A percentile compares a stretch with the other conserved stretches of the same genome.
Conservation (phyloP, 2,329 filamentous ascomycete species). For the Immersiporthe knoxdaviesiana region DNA sequence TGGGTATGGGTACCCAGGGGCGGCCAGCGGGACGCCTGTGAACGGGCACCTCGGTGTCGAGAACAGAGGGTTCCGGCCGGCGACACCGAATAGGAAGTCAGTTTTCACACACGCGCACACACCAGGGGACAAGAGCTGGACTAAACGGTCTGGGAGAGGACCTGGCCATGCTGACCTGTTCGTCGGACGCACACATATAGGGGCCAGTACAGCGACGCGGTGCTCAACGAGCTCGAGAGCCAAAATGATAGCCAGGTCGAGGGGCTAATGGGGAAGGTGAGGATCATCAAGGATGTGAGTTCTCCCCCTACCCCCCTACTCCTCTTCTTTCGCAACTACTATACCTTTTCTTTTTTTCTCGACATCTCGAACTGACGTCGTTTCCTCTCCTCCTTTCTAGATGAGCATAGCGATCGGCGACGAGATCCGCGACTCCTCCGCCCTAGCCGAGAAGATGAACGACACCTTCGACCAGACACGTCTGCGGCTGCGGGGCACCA, state of each 20-base stretch:
- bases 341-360: conserved; percentile 17
- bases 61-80: conserved; percentile 58
- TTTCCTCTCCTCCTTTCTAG: conserved; percentile 47
- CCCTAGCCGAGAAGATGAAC: conserved; percentile 93
- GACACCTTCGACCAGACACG: conserved; percentile 88
- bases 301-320: conserved; percentile 18
- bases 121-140: not conserved
- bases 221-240: conserved; percentile 90
- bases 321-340: not conserved
- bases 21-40: conserved; percentile 34
- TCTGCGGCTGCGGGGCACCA: conserved; percentile 81
- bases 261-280: conserved; percentile 89
- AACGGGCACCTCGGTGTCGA: conserved; percentile 38
- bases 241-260: conserved; percentile 92
- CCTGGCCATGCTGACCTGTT: conserved; percentile 8
- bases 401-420: conserved; percentile 92
- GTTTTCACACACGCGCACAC: conserved; percentile 32
- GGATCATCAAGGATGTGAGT: conserved; percentile 83
- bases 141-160: not conserved
- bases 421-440: conserved; percentile 88
- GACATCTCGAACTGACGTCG: conserved; percentile 12
- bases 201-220: conserved; percentile 90
- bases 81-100: conserved; percentile 72
- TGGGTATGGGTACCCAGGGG: conserved; percentile 57
- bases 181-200: conserved; percentile 44